Evolutionary conservation across 164 flowering plant genomes (phyloP), one percentile per base, ranked within the genome.

Genomic region (Protea cynaroides): DNA sequence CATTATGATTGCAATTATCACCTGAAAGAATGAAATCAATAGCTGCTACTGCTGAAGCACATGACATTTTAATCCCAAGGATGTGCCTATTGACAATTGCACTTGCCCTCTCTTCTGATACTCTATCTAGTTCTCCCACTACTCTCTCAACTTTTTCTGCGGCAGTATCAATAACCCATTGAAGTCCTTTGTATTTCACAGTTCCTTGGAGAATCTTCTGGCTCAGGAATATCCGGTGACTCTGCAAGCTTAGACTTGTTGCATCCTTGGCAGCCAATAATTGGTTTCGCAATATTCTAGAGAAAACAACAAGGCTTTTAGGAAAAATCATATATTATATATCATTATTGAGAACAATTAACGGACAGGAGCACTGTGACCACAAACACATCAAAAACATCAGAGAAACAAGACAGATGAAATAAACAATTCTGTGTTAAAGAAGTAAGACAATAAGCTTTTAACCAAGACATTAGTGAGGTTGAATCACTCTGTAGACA

Each of bases 211-310:
- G n/a, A n/a, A n/a, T n/a, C n/a, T n/a, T 79, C 53, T 78, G 74
- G 72, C 78, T 64, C 59, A 87, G 63, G 40, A 82, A 79, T n/a
- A 89, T 38, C 25, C 96, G 73, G 51, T 62, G 69, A 71, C 90
- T 86, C 46, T 84, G 68, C 38, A 72, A 75, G 73, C 88, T 87
- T 18, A 88, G 84, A 57, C 89, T 71, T 66, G 88, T 81, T 22
- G 92, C 83, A 40, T 86, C 90, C 71, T 79, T 87, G 15, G 96
- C 90, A 68, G 72, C 49, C 34, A 82, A 24, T 58, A 89, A 58
- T 55, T 89, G 97, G 72, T 83, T 88, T 44, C 84, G 72, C 94
- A 84, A 90, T 54, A 77, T 71, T 66, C 96, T 89, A 81, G 58
- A 78, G 47, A 7, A 34, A 5, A 53, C 53, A 57, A 58, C n/a